Base-by-base conservation (phyloP, 805 yeast species). In the Metschnikowia chrysomelidarum region DNA sequence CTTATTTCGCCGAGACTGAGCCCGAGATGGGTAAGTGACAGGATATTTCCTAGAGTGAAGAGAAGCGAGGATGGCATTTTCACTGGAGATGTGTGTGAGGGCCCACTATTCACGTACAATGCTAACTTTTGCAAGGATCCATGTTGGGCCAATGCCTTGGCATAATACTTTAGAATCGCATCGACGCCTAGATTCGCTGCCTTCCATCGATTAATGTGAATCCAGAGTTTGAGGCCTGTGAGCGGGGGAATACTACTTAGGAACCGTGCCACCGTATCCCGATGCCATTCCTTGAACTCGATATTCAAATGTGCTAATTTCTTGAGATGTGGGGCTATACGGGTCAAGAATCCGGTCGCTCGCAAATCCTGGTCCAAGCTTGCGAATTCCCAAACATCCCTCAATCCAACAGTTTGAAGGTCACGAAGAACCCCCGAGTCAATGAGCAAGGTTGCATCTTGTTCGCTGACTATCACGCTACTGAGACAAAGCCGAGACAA, bases 201-300 rank as follows among this genome's bases (percentile, higher is more conserved):
- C n/a, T n/a, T n/a, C n/a, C n/a, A n/a, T n/a, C n/a, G n/a, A n/a
- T 70, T 70, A 55, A 62, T 56, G n/a, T 73, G 51, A 5, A 72
- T 59, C 0, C 59, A 55, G 7, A 72, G 32, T 38, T 72, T 75
- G 9, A 73, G 51, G 23, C 63, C 56, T 14, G 47, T 40, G n/a
- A 73, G 44, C 1, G 34, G 28, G 1, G 51, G 34, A 5, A 67
- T 29, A 1, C 23, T 5, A 2, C 24, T 18, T 3, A 70, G 47
- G 42, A 71, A 69, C 1, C 40, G 44, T 1, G 67, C 67, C 0
- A 69, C 66, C 1, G 67, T 57, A 46, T 71, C 76, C n/a, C 57
- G 44, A 11, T 55, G 31, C 11, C 64, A 56, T 44, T 72, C 75
- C 31, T 69, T 54, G 43, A 56, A 64, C 39, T 73, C 76, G 4